A percentile compares a stretch with the other conserved stretches of the same genome.
These are phyloP conservation scores for Colletotrichum acutatum DNA, from an alignment of 2,329 filamentous ascomycete genomes.

Conservation along the genomic window DNA sequence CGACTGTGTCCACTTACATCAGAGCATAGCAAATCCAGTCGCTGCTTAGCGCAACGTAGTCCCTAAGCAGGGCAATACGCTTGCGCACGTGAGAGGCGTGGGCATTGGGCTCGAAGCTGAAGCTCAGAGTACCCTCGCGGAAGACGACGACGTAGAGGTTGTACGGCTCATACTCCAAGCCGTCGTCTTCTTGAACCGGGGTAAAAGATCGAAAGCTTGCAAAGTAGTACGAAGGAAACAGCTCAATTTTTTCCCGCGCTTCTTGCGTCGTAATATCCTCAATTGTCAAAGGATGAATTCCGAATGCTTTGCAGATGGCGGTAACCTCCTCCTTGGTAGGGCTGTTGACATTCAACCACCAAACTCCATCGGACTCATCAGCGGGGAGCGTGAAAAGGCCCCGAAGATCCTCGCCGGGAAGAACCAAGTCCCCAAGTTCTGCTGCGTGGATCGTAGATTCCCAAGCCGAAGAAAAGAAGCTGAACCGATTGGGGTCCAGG, in stretches of 20 bases:
- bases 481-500: conserved; percentile 82
- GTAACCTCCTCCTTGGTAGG: conserved; percentile 90
- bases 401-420: conserved; percentile 89
- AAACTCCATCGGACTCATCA: conserved; percentile 81
- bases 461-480: conserved; percentile 95
- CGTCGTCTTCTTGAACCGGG: conserved; percentile 78
- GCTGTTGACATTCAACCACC: conserved; percentile 96
- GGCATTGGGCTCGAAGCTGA: conserved; percentile 88
- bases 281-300: conserved; percentile 92
- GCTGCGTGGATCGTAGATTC: conserved; percentile 93
- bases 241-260: conserved; percentile 96
- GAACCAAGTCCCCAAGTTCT: conserved; percentile 86
- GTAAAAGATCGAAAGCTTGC: conserved; percentile 96
- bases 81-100: conserved; percentile 91
- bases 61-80: conserved; percentile 91
- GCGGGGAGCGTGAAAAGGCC: conserved; percentile 81
- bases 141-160: conserved; percentile 98
- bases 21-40: conserved; percentile 99
- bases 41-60: conserved; percentile 93
- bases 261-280: conserved; percentile 97
- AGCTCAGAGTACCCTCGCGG: conserved; percentile 92
- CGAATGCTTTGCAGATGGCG: conserved; percentile 92
- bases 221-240: conserved; percentile 98
- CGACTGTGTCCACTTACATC: conserved; percentile 71
- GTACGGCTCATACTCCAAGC: conserved; percentile 90